These are phyloP conservation scores for Xylaria intraflava DNA, from an alignment of 495 filamentous ascomycete species.

Conservation along the genomic window DNA sequence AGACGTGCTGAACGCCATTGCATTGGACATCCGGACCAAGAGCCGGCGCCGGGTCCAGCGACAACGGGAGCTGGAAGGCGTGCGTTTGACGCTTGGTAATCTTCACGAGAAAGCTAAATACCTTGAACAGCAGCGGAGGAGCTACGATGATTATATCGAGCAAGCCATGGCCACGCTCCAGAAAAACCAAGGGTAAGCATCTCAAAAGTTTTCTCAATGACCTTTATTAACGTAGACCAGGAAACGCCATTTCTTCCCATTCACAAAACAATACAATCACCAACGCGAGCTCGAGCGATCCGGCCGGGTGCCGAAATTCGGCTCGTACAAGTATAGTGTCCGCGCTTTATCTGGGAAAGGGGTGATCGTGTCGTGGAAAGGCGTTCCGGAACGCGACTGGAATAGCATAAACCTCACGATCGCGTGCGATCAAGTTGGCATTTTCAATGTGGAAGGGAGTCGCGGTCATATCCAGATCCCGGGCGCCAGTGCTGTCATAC, in stretches of 20 bases:
- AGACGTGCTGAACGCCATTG: conserved; percentile 93
- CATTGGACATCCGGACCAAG: conserved; percentile 93
- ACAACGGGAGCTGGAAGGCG: conserved; percentile 82
- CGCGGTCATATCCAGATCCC: conserved; percentile 93
- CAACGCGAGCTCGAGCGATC: conserved; percentile 87
- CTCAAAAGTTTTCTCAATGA: neutral
- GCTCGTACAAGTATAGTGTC: conserved; percentile 92
- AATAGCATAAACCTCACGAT: conserved; percentile 91
- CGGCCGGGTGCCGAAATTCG: conserved; percentile 92
- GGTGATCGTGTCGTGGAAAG: conserved; percentile 82
- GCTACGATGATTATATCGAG: conserved; percentile 98
- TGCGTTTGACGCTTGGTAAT: conserved; percentile 73
- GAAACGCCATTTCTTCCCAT: conserved; percentile 96
- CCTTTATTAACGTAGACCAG: conserved; percentile 26
- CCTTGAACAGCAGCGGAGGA: conserved; percentile 90
- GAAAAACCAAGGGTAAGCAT: conserved; percentile 75
- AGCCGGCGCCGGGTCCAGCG: conserved; percentile 86
- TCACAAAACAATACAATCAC: conserved; percentile 98
- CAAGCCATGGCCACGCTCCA: conserved; percentile 98
- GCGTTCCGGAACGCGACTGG: conserved; percentile 79
- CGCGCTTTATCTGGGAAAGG: conserved; percentile 86
- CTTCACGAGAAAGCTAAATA: conserved; percentile 88
- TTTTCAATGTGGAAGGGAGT: conserved; percentile 88
- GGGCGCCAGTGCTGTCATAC: conserved; percentile 81
- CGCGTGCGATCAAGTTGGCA: conserved; percentile 85